phyloP scores from a whole-genome alignment of 495 filamentous ascomycete species.

The Terfezia claveryi region DNA sequence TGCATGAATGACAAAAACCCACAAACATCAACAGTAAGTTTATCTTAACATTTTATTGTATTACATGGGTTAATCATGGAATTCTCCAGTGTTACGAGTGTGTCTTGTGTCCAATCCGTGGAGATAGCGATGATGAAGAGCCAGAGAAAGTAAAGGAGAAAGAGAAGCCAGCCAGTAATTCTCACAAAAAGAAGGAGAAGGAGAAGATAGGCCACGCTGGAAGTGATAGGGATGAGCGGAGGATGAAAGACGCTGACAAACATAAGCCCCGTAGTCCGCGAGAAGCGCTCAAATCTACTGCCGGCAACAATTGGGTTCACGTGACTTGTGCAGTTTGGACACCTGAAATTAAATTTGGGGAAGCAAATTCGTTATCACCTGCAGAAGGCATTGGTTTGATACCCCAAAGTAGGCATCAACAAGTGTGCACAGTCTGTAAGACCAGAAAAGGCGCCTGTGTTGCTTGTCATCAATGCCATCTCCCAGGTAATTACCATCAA shows the following conservation, averaged over 20 bases:
- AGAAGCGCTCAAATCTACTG: slow-evolving; percentile 77
- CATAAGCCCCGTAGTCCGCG: slow-evolving; percentile 61
- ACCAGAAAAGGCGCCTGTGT: slow-evolving; percentile 53
- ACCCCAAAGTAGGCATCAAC: slow-evolving; percentile 40
- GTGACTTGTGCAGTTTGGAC: slow-evolving; percentile 79
- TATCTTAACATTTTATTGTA: not conserved
- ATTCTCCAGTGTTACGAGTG: slow-evolving; percentile 56
- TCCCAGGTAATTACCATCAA: slow-evolving; percentile 24
- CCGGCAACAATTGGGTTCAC: slow-evolving; percentile 96
- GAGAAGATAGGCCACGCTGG: slow-evolving; percentile 50
- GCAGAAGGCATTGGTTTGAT: slow-evolving; percentile 75
- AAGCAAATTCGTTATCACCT: slow-evolving; percentile 54
- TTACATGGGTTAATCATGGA: not conserved
- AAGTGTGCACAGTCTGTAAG: slow-evolving; percentile 73
- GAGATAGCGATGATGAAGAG: slow-evolving; percentile 11
- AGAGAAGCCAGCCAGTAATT: slow-evolving; percentile 40
- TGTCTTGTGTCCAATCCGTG: slow-evolving; percentile 56
- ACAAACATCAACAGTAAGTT: slow-evolving; percentile 57
- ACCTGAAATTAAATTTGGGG: slow-evolving; percentile 76
- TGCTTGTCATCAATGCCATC: slow-evolving; percentile 57
- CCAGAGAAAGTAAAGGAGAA: slow-evolving; percentile 50
- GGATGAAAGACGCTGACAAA: slow-evolving; percentile 57
- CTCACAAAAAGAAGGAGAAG: slow-evolving; percentile 5
- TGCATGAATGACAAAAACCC: slow-evolving; percentile 82
- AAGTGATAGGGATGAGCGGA: slow-evolving; percentile 21